Base-by-base conservation (phyloP, 1,139 yeast genomes). In the Suhomyces ambrosiae region DNA sequence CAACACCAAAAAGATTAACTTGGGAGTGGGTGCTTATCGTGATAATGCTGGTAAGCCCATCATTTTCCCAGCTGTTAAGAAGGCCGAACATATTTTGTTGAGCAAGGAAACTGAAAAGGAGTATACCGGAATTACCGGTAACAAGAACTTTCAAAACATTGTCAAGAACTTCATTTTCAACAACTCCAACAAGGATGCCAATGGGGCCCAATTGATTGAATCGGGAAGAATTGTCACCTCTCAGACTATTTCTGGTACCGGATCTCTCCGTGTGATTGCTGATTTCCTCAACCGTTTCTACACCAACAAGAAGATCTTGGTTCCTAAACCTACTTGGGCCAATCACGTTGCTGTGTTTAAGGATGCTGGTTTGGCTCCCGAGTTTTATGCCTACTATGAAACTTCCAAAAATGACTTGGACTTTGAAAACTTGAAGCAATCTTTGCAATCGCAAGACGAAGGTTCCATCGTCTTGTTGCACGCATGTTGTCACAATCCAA, bases 401-500 rank as follows among this genome's bases (percentile, higher is more conserved):
- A 71, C 71, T 47, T 52, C 65, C 44, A 65, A 71, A 53, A 77
- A 80, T 56, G 73, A 71, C 35, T 65, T 82, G 53, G 77, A 79
- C 50, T 68, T 75, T 41, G 79, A 68, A 15, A 74, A 73, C 36
- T 68, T 82, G 71, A 65, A 68, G 48, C 42, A 54, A 35, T 67
- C 75, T 23, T 57, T 72, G 37, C 42, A 58, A 23, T 47, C 58
- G 18, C 76, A 77, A 32, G 73, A 68, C 18, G 62, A 69, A 13
- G 83, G 79, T 21, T 72, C 85, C 12, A 76, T 86, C 44, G 82
- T 90, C 24, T 67, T 90, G 39, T 73, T 90, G 44, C 97, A 90
- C 65, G 95, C 96, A 5, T 89, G 97, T 58, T 94, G 97, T 54
- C 97, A 90, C 70, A 90, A 90, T 65, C 97, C 97, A 27, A 90